These are phyloP conservation scores for Trichosporon sp. DNA, from an alignment of 1,284 basidiomycete species.

Conservation along the genomic window DNA sequence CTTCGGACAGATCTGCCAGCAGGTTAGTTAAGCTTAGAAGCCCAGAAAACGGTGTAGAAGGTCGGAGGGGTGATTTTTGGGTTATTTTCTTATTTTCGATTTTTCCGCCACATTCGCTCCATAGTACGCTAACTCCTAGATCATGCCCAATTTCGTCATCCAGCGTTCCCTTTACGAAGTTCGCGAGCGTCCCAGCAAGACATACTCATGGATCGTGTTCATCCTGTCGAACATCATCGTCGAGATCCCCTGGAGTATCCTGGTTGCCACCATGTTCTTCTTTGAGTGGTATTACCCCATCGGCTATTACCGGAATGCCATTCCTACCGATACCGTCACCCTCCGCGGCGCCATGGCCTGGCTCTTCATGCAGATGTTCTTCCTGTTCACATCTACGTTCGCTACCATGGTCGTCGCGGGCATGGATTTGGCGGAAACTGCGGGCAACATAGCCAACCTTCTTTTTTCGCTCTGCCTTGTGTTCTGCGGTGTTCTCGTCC, in stretches of 20 bases:
- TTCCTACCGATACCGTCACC: slow-evolving; percentile 44
- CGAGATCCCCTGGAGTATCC: slow-evolving; percentile 57
- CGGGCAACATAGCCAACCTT: slow-evolving; percentile 57
- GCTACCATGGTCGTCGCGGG: slow-evolving; percentile 53
- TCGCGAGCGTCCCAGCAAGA: slow-evolving; percentile 72
- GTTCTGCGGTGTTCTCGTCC: slow-evolving; percentile 67
- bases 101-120: slow-evolving; percentile 4
- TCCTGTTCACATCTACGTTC: slow-evolving; percentile 58
- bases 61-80: neutral
- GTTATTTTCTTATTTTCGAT: neutral
- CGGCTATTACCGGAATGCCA: slow-evolving; percentile 55
- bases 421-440: slow-evolving; percentile 55
- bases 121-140: slow-evolving; percentile 33
- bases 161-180: slow-evolving; percentile 68
- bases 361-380: slow-evolving; percentile 51
- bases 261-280: slow-evolving; percentile 59
- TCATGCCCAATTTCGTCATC: slow-evolving; percentile 59
- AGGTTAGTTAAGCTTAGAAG: neutral
- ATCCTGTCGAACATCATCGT: slow-evolving; percentile 56
- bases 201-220: slow-evolving; percentile 80
- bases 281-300: slow-evolving; percentile 59
- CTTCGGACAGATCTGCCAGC: slow-evolving; percentile 56
- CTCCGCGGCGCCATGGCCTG: slow-evolving; percentile 54
- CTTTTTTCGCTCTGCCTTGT: slow-evolving; percentile 59
- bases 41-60: neutral